phyloP scores from a whole-genome alignment of 2,329 filamentous ascomycete genomes.

The Emericellopsis atlantica region DNA sequence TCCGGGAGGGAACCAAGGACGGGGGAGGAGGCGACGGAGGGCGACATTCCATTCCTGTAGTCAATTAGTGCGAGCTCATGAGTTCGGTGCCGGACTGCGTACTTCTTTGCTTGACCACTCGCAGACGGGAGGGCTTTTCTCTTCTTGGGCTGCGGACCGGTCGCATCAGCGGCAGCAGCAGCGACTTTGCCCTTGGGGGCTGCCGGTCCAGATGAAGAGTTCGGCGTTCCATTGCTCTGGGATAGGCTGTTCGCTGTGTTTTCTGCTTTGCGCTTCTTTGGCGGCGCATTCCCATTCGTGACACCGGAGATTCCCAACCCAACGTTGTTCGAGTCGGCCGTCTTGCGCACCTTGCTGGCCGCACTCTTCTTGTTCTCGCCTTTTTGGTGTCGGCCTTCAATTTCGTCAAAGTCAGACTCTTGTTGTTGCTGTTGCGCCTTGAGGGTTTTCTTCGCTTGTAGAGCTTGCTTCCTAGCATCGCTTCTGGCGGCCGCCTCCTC shows the following conservation, averaged over 20 bases:
- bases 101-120: constrained; percentile 68
- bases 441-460: constrained; percentile 62
- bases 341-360: constrained; percentile 52
- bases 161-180: constrained; percentile 46
- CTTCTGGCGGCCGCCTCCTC: constrained; percentile 76
- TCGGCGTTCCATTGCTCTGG: constrained; percentile 38
- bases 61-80: constrained; percentile 1
- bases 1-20: constrained; percentile 59
- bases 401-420: constrained; percentile 73
- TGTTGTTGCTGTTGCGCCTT: constrained; percentile 41
- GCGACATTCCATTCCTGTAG: constrained; percentile 42
- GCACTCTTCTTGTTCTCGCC: constrained; percentile 46
- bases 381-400: constrained; percentile 26
- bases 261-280: constrained; percentile 74
- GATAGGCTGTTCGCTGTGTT: constrained; percentile 40
- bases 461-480: constrained; percentile 72
- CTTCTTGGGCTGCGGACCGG: constrained; percentile 61
- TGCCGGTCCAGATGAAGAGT: no score
- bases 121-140: constrained; percentile 51
- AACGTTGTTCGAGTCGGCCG: constrained; percentile 37
- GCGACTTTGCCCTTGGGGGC: no score
- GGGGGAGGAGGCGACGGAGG: constrained; percentile 64
- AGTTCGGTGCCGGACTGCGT: no score
- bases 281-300: constrained; percentile 40
- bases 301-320: constrained; percentile 55